A percentile compares a stretch with the other conserved stretches of the same genome.
phyloP scores from a whole-genome alignment of 1,139 yeast genomes.

The Magnusiomyces clavatus region DNA sequence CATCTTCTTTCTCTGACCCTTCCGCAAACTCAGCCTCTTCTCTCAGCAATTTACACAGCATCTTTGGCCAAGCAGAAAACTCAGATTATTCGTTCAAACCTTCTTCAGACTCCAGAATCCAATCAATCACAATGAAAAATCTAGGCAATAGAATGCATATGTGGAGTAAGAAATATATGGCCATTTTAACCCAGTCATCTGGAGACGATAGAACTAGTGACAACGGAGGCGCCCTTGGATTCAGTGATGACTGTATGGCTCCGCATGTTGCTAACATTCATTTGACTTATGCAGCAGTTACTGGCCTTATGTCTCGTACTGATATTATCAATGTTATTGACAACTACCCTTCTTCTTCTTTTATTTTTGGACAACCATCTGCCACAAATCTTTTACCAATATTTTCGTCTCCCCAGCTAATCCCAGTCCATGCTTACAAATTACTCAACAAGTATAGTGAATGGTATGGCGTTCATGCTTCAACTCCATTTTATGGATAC shows the following conservation, averaged over 20 bases:
- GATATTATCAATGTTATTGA: not conserved
- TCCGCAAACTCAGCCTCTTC: conserved; percentile 7
- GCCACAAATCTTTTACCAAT: not conserved
- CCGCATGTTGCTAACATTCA: conserved; percentile 3
- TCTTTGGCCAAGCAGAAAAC: not conserved
- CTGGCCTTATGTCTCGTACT: conserved; percentile 1
- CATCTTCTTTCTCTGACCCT: no score
- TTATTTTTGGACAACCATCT: no score
- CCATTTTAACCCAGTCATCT: no score
- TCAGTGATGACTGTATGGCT: not conserved
- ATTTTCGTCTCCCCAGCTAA: not conserved
- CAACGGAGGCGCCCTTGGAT: no score
- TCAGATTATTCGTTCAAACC: no score
- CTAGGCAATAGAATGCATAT: no score
- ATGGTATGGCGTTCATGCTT: not conserved
- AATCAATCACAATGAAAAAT: no score
- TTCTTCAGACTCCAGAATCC: no score
- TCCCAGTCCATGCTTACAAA: no score
- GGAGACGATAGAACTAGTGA: no score
- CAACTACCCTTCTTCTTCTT: not conserved
- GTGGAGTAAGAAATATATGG: no score
- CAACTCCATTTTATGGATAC: conserved; percentile 6
- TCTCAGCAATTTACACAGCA: not conserved
- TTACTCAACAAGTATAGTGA: not conserved
- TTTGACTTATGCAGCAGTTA: conserved; percentile 4